A percentile compares a stretch with the other conserved stretches of the same genome.
These are phyloP conservation scores for Cutaneotrichosporon spelunceum DNA, from an alignment of 1,284 basidiomycete species.

Conservation along the genomic window DNA sequence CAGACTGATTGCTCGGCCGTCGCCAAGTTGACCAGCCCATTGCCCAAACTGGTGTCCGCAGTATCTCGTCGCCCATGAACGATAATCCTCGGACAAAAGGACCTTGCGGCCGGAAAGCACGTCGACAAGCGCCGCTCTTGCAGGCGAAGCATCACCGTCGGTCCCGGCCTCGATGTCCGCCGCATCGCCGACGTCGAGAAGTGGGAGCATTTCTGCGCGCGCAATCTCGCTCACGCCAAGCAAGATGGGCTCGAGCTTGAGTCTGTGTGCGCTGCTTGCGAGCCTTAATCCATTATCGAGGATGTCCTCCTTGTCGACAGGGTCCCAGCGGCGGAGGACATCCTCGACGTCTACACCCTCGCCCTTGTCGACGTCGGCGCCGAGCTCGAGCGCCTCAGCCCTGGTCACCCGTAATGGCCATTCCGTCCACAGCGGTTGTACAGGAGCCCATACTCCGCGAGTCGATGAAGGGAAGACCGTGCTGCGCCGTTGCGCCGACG, in stretches of 20 bases:
- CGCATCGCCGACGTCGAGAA: conserved; percentile 81
- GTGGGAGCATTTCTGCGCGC: conserved; percentile 72
- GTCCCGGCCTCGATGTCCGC: conserved; percentile 52
- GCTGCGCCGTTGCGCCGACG: conserved; percentile 70
- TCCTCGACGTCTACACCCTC: conserved; percentile 57
- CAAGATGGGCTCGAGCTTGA: conserved; percentile 58
- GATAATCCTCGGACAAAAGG: conserved; percentile 62
- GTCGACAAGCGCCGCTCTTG: conserved; percentile 69
- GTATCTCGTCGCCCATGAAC: conserved; percentile 84
- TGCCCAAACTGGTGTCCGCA: conserved; percentile 83
- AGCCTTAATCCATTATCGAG: conserved; percentile 27
- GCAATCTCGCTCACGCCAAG: conserved; percentile 64
- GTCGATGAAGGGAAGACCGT: conserved; percentile 55
- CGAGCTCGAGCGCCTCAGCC: conserved; percentile 61
- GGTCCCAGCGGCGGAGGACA: conserved; percentile 53
- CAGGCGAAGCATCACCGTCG: conserved; percentile 35
- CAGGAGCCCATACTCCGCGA: conserved; percentile 63
- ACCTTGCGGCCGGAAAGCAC: conserved; percentile 74
- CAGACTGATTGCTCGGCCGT: conserved; percentile 87
- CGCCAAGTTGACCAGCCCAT: conserved; percentile 96
- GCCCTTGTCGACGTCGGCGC: conserved; percentile 57
- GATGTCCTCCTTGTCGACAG: conserved; percentile 34
- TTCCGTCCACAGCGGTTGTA: conserved; percentile 73
- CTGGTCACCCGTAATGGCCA: conserved; percentile 78
- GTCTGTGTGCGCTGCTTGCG: conserved; percentile 53